These are phyloP conservation scores for Wolfiporia cocos DNA, from an alignment of 1,284 basidiomycete species.

Conservation along the genomic window DNA sequence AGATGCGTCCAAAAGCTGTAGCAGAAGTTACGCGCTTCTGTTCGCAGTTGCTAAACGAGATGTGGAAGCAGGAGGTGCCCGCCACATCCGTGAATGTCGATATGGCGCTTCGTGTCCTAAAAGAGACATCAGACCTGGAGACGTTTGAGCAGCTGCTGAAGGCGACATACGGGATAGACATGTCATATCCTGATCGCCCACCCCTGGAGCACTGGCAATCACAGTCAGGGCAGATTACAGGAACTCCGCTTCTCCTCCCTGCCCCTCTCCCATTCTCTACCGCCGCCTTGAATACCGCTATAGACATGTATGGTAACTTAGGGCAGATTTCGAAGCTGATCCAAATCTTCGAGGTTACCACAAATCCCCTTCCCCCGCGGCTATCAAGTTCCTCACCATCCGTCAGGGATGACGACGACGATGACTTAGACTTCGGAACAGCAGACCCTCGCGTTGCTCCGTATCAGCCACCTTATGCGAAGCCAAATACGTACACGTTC, in stretches of 20 bases:
- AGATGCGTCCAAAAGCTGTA: conserved; percentile 28
- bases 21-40: conserved; percentile 40
- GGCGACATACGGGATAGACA: conserved; percentile 65
- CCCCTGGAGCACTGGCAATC: conserved; percentile 37
- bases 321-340: conserved; percentile 61
- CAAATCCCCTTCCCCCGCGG: conserved; percentile 50
- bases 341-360: conserved; percentile 70
- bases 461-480: conserved; percentile 38
- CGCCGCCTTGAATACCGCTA: conserved; percentile 59
- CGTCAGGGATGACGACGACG: conserved; percentile 67
- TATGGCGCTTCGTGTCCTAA: conserved; percentile 58
- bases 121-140: conserved; percentile 49
- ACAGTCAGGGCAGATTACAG: conserved; percentile 11
- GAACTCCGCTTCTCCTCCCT: conserved; percentile 17
- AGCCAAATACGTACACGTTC: conserved; percentile 69
- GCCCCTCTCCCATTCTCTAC: conserved; percentile 51
- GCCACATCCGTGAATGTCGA: conserved; percentile 58
- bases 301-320: conserved; percentile 60
- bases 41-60: conserved; percentile 47
- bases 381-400: conserved; percentile 29
- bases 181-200: conserved; percentile 61
- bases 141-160: conserved; percentile 54
- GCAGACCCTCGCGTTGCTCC: conserved; percentile 27
- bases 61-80: conserved; percentile 40
- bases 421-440: conserved; percentile 43